Evolutionary conservation across 345 rosid genomes (phyloP), one percentile per base, ranked within the genome.

Genomic region (Abelmoschus esculentus): DNA sequence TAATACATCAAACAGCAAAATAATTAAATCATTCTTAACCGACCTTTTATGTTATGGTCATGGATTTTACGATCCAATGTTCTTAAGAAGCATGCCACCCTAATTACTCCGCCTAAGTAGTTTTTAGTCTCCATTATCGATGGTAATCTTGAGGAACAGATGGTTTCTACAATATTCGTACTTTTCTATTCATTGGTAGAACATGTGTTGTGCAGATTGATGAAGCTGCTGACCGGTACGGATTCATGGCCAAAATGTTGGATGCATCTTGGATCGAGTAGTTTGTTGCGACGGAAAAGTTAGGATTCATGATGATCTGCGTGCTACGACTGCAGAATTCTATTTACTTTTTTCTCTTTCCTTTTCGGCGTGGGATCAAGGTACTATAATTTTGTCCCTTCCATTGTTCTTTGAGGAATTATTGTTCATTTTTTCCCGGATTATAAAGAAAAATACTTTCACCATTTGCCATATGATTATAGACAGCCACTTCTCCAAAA

Each of bases 171-270:
- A 53, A 7, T 17, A 6, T 7, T 1, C 11, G 2, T 10, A 9
- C 1, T 34, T 18, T 34, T 38, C 19, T 11, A 18, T 4, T 49
- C 44, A 40, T 66, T 6, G 38, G 38, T 38, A 38, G 42, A 38
- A 5, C 10, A 38, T 38, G 42, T 71, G 7, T 4, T 4, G 3
- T 70, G 70, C 84, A 84, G 92, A 86, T 88, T 19, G 86, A 86
- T 4, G 85, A 77, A 77, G 84, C 87, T 15, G 84, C 88, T 3
- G 92, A 86, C 73, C 70, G 85, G 6, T 84, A 84, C 70, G 26
- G 85, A 67, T 86, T 86, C 83, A 86, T 83, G 87, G 90, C 90
- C 4, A 87, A 77, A 78, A 75, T 80, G 83, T 17, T 84, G 66
- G 82, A 46, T 36, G 81, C 81, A 9, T 22, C 84, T 31, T 87